Evolutionary conservation across 2,329 filamentous ascomycete species (phyloP), one percentile per base, ranked within the genome.

Genomic region (Hyphodiscus sp.): DNA sequence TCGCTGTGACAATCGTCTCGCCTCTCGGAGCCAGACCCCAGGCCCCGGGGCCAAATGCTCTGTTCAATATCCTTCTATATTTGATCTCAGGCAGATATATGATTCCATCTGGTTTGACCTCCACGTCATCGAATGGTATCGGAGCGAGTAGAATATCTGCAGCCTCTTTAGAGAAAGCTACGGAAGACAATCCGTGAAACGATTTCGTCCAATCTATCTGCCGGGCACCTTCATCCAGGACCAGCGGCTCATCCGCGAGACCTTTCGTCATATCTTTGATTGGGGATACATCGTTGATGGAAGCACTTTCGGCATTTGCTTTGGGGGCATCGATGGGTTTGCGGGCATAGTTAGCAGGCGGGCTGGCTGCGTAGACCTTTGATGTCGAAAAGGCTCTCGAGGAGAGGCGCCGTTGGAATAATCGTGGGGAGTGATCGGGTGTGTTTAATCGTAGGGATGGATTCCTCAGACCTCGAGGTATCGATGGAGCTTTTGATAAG

Each of bases 61-160:
- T 76, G 70, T 97, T 96, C 64, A 99, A 72, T 59, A 95, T 92
- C 58, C 92, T 78, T 45, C 94, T 78, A 74, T 99, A 99, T 74
- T 97, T 96, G 76, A 99, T 97, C 77, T 99, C 94, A 13, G 94
- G 94, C 54, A 99, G 76, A 70, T 97, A 99, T 55, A 97, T 76
- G 62, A 99, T 92, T 33, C 94, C 94, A 73, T 99, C 94, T 30
- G 94, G 92, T 76, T 99, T 99, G 68, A 99, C 87, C 75, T 99
- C 94, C 52, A 99, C 85, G 71, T 97, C 92, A 47, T 85, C 79
- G 0, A 80, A 73, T 51, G 82, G 74, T 13, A 95, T 69, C 1
- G 85, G 83, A 53, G 79, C 77, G 23, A 85, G 74, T 18, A 89
- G 69, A 9, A 85, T 74, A 30, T 81, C 79, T 9, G 78, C 75